Evolutionary conservation across 192 early-diverging fungal genomes (phyloP), one percentile per base, ranked within the genome.

Genomic region (Phycomyces nitens): DNA sequence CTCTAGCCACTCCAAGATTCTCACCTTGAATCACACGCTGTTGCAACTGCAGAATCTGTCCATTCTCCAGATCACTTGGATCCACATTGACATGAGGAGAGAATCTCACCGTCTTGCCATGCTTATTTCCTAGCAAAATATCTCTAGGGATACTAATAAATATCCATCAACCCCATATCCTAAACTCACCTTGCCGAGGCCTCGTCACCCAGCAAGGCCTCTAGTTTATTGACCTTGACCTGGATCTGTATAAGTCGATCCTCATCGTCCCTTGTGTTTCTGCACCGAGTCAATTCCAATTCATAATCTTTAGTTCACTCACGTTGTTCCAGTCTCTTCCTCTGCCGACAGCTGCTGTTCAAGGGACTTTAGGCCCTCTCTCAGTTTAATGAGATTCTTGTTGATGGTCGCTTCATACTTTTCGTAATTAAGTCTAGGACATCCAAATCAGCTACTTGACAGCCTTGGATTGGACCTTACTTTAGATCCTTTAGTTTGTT

Each of bases 1-100:
- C n/a, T n/a, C n/a, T n/a, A n/a, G n/a, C n/a, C n/a, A n/a, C n/a
- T n/a, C n/a, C n/a, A n/a, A n/a, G n/a, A n/a, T n/a, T n/a, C n/a
- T n/a, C n/a, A 89, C 87, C 84, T 44, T 82, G 76, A 47, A 89
- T 82, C 6, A 88, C 80, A 20, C 82, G 77, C 58, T 86, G 81
- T 47, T 90, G 88, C 5, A 88, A 66, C 44, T 84, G 84, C 2
- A 89, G 53, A 52, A 82, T 68, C 57, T 84, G 81, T 18, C 69
- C 58, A 43, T 73, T 75, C 41, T 79, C 71, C 7, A 83, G 21
- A 43, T 77, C 74, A 34, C 75, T 73, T 20, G 65, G 56, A 40
- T 82, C 70, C 39, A 80, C 72, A 24, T 80, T 58, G 52, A 62
- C 24, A 49, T 29, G 10, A 49, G 21, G 64, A 22, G 52, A 47